A percentile compares a stretch with the other conserved stretches of the same genome.
These are phyloP conservation scores for Solanum chiquidenum DNA, from an alignment of 257 asterid genomes.

Conservation along the genomic window DNA sequence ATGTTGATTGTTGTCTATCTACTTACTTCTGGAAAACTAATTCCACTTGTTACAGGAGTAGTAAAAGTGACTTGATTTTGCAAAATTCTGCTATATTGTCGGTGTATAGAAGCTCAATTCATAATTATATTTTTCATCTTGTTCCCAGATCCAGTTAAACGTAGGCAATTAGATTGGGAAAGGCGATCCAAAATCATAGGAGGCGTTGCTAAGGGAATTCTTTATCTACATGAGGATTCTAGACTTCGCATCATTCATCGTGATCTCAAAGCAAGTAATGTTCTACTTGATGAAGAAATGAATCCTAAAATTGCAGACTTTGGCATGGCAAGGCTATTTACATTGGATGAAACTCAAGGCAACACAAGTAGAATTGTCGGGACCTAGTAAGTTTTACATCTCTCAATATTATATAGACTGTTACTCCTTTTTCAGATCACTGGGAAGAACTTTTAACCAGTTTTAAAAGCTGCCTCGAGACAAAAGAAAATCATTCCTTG, in stretches of 20 bases:
- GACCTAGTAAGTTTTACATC: neutral
- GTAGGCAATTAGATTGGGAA: neutral
- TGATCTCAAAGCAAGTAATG: constrained; percentile 30
- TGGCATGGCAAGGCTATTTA: constrained; percentile 17
- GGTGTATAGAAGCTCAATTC: neutral
- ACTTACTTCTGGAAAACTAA: neutral
- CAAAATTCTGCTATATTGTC: too few relatives aligned
- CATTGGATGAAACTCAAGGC: neutral
- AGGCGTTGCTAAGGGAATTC: constrained; percentile 9
- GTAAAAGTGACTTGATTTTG: neutral
- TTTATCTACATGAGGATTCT: constrained; percentile 18
- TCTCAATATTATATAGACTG: neutral
- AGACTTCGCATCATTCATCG: constrained; percentile 20
- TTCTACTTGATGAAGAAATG: constrained; percentile 19
- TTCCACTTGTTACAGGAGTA: neutral
- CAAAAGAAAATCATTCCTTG: neutral
- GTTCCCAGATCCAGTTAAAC: neutral
- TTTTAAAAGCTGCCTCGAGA: neutral
- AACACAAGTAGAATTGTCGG: neutral
- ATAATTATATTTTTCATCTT: neutral
- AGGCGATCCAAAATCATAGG: constrained; percentile 5
- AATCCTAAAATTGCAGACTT: constrained; percentile 27
- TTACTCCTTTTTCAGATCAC: neutral
- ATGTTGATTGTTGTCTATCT: neutral
- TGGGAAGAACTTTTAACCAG: neutral